Conservation (phyloP, 352 stramenopile genomes). For the Phytophthora cajani region DNA sequence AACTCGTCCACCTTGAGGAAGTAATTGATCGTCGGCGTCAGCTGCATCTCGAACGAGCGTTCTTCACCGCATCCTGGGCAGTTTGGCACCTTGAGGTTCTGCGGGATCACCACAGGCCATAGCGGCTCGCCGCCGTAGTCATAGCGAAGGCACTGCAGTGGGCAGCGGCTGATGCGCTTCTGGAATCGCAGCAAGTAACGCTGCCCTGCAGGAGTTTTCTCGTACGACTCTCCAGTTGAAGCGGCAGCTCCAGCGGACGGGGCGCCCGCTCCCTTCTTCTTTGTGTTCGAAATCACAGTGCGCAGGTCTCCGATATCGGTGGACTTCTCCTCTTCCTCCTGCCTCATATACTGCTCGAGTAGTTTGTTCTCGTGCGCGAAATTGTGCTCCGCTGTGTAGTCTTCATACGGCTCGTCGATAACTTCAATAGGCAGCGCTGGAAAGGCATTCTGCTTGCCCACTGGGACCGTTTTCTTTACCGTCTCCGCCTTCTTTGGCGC, state of each 20-base stretch:
- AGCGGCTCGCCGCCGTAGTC: conserved; percentile 87
- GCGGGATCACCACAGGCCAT: conserved; percentile 68
- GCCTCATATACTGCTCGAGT: conserved; percentile 80
- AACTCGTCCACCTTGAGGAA: conserved; percentile 86
- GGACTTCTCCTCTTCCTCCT: conserved; percentile 84
- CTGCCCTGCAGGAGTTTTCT: conserved; percentile 76
- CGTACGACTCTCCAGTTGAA: conserved; percentile 71
- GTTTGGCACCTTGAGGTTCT: conserved; percentile 52
- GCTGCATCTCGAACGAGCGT: conserved; percentile 82
- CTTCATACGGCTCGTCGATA: conserved; percentile 78
- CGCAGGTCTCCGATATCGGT: conserved; percentile 65
- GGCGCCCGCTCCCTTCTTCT: conserved; percentile 44
- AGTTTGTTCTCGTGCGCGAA: conserved; percentile 78
- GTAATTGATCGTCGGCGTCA: conserved; percentile 87
- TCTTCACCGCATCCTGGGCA: conserved; percentile 66
- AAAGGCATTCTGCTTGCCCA: conserved; percentile 45
- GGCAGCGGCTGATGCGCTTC: conserved; percentile 82
- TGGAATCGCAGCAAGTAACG: conserved; percentile 88
- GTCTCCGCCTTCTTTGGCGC: conserved; percentile 11
- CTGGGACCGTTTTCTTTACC: conserved; percentile 3
- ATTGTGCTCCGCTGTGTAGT: conserved; percentile 67
- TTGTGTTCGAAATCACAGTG: conserved; percentile 59
- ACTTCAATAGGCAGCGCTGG: conserved; percentile 73
- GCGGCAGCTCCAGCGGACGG: conserved; percentile 19
- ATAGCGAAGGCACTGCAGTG: conserved; percentile 83